These are phyloP conservation scores for Schizophyllum amplum DNA, from an alignment of 1,284 basidiomycete genomes.

Conservation along the genomic window DNA sequence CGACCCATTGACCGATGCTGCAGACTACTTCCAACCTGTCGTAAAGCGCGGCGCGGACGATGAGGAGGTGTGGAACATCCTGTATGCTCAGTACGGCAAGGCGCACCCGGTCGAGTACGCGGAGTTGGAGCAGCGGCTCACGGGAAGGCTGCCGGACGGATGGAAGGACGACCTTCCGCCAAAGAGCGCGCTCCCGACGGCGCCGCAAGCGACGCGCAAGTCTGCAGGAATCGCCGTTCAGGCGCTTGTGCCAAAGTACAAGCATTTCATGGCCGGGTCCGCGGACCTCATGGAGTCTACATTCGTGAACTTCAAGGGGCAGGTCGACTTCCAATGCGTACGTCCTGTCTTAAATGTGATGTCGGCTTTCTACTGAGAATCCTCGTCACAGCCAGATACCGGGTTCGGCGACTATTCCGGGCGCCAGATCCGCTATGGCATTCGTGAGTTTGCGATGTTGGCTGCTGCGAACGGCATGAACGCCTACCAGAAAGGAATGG, in stretches of 20 bases:
- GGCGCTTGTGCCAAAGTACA: slow-evolving; percentile 52
- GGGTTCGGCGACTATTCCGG: slow-evolving; percentile 61
- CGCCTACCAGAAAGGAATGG: slow-evolving; percentile 44
- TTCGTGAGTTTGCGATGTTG: slow-evolving; percentile 74
- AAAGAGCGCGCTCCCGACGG: slow-evolving; percentile 39
- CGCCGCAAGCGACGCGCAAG: slow-evolving; percentile 66
- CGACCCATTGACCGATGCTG: slow-evolving; percentile 7
- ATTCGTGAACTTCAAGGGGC: slow-evolving; percentile 55
- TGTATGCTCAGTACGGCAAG: slow-evolving; percentile 47
- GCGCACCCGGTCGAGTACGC: slow-evolving; percentile 59
- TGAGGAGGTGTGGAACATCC: slow-evolving; percentile 52
- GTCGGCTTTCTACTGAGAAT: not conserved
- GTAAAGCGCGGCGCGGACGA: slow-evolving; percentile 47
- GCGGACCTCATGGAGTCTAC: slow-evolving; percentile 69
- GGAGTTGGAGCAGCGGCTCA: slow-evolving; percentile 57
- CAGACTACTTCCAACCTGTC: slow-evolving; percentile 23
- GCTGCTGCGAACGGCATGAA: slow-evolving; percentile 68
- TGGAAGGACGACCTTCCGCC: slow-evolving; percentile 60
- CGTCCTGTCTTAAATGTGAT: not conserved
- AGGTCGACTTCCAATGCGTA: slow-evolving; percentile 57
- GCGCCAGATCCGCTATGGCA: slow-evolving; percentile 72
- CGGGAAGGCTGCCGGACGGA: slow-evolving; percentile 57
- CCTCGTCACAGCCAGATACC: slow-evolving; percentile 38
- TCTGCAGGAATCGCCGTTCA: slow-evolving; percentile 63
- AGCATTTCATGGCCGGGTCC: slow-evolving; percentile 55